A percentile compares a stretch with the other conserved stretches of the same genome.
Conservation (phyloP, 805 yeast genomes). For the Saccharomycopsis schoenii region DNA sequence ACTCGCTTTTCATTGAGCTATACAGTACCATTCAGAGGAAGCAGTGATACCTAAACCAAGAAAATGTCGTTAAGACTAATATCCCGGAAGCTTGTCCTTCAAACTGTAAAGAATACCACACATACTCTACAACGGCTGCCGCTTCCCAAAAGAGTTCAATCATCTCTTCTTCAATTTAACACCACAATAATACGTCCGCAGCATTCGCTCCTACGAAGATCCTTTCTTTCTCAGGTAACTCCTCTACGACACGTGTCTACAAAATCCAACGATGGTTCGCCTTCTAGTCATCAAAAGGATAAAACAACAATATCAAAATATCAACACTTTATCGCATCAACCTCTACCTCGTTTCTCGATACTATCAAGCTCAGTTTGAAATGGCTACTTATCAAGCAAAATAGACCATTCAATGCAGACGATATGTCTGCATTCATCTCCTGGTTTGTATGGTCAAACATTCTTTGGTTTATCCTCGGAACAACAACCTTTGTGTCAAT, state of each 20-base stretch:
- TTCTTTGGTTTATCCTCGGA: conserved; percentile 66
- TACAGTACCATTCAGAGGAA: too few relatives aligned
- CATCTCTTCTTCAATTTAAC: background rate
- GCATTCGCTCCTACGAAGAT: background rate
- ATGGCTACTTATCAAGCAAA: conserved; percentile 68
- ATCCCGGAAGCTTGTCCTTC: background rate
- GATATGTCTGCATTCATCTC: conserved; percentile 85
- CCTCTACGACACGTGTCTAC: background rate
- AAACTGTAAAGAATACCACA: background rate
- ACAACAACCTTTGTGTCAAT: conserved; percentile 90
- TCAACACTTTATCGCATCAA: conserved; percentile 12
- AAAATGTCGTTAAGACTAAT: background rate
- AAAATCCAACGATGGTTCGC: background rate
- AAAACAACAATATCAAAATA: background rate
- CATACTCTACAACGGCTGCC: background rate
- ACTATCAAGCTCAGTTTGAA: conserved; percentile 32
- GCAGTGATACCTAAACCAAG: background rate
- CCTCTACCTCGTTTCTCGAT: conserved; percentile 11
- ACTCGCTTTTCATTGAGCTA: too few relatives aligned
- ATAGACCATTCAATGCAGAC: conserved; percentile 84
- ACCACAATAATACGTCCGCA: background rate
- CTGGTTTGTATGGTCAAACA: conserved; percentile 86
- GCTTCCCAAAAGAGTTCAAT: background rate
- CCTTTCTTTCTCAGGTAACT: background rate
- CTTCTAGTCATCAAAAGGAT: background rate